A percentile compares a stretch with the other conserved stretches of the same genome.
These are phyloP conservation scores for Suhomyces kunorum DNA, from an alignment of 1,139 yeast genomes.

Conservation along the genomic window DNA sequence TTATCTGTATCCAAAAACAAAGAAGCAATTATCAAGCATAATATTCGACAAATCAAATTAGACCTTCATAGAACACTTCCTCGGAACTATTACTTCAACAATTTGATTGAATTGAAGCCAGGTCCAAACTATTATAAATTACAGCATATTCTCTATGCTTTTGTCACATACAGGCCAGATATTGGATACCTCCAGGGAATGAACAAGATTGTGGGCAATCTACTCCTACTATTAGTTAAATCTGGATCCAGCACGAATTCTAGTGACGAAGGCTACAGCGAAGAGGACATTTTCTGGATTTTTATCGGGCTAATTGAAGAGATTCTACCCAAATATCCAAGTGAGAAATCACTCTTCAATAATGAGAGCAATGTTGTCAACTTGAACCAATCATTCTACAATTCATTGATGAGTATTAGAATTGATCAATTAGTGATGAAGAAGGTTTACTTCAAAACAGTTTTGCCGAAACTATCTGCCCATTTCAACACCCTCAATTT, in stretches of 20 bases:
- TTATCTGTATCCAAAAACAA: neutral
- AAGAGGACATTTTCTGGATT: conserved; percentile 61
- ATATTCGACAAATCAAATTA: conserved; percentile 53
- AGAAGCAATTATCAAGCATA: conserved; percentile 14
- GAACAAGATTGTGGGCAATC: conserved; percentile 60
- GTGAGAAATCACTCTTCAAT: neutral
- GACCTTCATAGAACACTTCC: conserved; percentile 62
- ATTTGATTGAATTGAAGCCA: conserved; percentile 40
- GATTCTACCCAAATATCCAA: conserved; percentile 45
- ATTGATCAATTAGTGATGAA: conserved; percentile 39
- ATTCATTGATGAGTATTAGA: conserved; percentile 43
- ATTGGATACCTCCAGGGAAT: conserved; percentile 66
- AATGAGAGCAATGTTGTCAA: neutral
- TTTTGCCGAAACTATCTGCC: conserved; percentile 40
- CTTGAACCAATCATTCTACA: conserved; percentile 16
- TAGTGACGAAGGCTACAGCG: conserved; percentile 28
- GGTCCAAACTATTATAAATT: conserved; percentile 57
- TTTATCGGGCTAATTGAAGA: conserved; percentile 54
- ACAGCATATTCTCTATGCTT: conserved; percentile 53
- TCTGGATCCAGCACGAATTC: conserved; percentile 13
- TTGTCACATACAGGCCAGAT: conserved; percentile 49
- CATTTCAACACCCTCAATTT: conserved; percentile 42
- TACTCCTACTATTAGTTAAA: conserved; percentile 38
- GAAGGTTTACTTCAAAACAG: conserved; percentile 23
- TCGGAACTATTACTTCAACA: conserved; percentile 51